phyloP scores from a whole-genome alignment of 2,329 filamentous ascomycete genomes.

The Ambrosiella cleistominuta region DNA sequence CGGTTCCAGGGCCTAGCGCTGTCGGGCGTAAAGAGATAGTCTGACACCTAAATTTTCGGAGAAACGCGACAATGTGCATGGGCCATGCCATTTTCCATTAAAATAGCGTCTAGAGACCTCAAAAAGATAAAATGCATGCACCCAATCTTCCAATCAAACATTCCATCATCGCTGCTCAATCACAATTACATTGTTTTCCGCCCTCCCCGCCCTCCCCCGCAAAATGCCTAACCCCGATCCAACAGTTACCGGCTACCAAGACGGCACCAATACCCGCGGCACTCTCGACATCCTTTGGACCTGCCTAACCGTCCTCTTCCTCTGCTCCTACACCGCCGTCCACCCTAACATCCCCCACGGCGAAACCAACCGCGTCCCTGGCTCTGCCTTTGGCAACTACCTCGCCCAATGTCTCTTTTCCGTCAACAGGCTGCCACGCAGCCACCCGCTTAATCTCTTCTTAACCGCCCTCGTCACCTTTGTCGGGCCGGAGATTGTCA shows the following conservation, averaged over 20 bases:
- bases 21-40: no score
- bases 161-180: neutral
- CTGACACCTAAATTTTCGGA: no score
- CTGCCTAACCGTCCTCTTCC: constrained; percentile 5
- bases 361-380: neutral
- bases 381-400: neutral
- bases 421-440: neutral
- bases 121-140: no score
- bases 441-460: neutral
- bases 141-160: no score
- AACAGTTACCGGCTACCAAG: neutral
- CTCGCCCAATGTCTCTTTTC: neutral
- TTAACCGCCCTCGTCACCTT: neutral
- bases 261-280: neutral
- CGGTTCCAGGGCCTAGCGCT: no score
- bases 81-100: no score
- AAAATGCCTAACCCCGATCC: neutral
- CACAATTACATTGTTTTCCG: neutral
- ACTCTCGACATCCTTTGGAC: constrained; percentile 4
- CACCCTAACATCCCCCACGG: neutral
- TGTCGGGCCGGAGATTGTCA: neutral
- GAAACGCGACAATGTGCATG: no score
- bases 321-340: constrained; percentile 7
- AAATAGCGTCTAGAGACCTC: no score
- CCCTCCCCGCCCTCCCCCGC: neutral